These are phyloP conservation scores for Daldinia loculata DNA, from an alignment of 495 filamentous ascomycete genomes.

Conservation along the genomic window DNA sequence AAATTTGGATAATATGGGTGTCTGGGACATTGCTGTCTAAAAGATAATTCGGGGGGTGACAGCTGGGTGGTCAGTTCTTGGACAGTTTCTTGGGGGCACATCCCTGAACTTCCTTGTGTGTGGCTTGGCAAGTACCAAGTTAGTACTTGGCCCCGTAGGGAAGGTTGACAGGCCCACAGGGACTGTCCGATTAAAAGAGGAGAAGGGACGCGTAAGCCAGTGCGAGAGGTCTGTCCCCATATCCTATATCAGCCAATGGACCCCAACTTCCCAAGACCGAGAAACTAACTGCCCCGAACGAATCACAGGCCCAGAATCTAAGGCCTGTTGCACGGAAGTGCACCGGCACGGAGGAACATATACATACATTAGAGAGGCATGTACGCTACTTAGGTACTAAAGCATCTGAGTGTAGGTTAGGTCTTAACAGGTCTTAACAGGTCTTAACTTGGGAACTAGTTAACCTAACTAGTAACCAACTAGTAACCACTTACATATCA, in stretches of 20 bases:
- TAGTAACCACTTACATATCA: background rate
- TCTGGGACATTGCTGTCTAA: constrained; percentile 27
- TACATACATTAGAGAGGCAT: too few relatives aligned
- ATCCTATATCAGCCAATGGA: constrained; percentile 27
- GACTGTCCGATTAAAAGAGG: constrained; percentile 43
- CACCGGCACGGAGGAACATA: background rate
- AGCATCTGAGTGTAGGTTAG: too few relatives aligned
- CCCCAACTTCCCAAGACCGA: constrained; percentile 34
- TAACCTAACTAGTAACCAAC: too few relatives aligned
- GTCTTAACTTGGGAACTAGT: too few relatives aligned
- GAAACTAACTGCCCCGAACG: constrained; percentile 6
- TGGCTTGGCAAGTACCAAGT: constrained; percentile 42
- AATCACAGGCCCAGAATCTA: background rate
- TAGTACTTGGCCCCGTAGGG: constrained; percentile 37
- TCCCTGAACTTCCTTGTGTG: constrained; percentile 28
- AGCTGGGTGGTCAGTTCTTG: background rate
- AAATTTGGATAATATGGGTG: constrained; percentile 49
- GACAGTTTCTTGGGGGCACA: constrained; percentile 22
- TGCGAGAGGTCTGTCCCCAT: constrained; percentile 33
- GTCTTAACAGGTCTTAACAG: too few relatives aligned
- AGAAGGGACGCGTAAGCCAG: constrained; percentile 56
- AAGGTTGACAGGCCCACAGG: constrained; percentile 42
- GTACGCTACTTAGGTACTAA: too few relatives aligned
- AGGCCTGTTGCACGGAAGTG: constrained; percentile 11
- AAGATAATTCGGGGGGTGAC: background rate